A percentile compares a stretch with the other conserved stretches of the same genome.
These are phyloP conservation scores for Leucocoprinus birnbaumii DNA, from an alignment of 768 basidiomycete genomes.

Conservation along the genomic window DNA sequence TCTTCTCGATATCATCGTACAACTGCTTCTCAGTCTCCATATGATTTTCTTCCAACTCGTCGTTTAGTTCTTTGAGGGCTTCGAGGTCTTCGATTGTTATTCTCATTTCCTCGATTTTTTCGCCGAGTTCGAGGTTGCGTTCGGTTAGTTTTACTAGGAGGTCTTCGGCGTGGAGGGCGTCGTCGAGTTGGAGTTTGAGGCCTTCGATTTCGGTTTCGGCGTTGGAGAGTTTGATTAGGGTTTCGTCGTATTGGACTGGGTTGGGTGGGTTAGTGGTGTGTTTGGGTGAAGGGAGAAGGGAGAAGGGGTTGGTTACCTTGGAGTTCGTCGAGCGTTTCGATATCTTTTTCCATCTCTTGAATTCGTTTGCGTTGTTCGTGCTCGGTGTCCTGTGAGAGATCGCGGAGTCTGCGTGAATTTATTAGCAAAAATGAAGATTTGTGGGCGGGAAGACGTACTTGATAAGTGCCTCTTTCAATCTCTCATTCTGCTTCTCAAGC, in stretches of 20 bases:
- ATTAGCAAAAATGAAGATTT: not conserved
- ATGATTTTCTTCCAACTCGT: conserved; percentile 97
- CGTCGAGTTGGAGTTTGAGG: conserved; percentile 91
- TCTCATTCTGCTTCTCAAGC: conserved; percentile 94
- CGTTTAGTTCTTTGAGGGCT: conserved; percentile 91
- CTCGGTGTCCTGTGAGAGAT: conserved; percentile 86
- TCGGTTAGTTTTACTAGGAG: conserved; percentile 95
- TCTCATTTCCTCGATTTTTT: conserved; percentile 99
- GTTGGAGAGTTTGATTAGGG: conserved; percentile 77
- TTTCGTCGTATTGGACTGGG: conserved; percentile 75
- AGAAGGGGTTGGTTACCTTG: conserved; percentile 48
- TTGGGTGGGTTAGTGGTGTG: conserved; percentile 9
- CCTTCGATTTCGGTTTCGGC: conserved; percentile 93
- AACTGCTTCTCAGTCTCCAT: conserved; percentile 89
- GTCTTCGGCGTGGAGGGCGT: conserved; percentile 93
- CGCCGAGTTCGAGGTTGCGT: conserved; percentile 86
- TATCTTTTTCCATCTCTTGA: conserved; percentile 86
- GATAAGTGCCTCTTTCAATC: conserved; percentile 91
- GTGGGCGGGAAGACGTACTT: conserved; percentile 33
- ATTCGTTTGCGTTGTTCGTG: conserved; percentile 80
- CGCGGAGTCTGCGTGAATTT: conserved; percentile 60
- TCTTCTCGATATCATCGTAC: conserved; percentile 81
- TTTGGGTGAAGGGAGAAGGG: not conserved
- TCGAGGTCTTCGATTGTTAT: conserved; percentile 96
- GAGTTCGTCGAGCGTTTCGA: conserved; percentile 73